Percentiles rank a stretch among this genome's conserved stretches.
Evolutionary conservation across 2,329 filamentous ascomycete species (phyloP).

Genomic region (Elsinoe australis): DNA sequence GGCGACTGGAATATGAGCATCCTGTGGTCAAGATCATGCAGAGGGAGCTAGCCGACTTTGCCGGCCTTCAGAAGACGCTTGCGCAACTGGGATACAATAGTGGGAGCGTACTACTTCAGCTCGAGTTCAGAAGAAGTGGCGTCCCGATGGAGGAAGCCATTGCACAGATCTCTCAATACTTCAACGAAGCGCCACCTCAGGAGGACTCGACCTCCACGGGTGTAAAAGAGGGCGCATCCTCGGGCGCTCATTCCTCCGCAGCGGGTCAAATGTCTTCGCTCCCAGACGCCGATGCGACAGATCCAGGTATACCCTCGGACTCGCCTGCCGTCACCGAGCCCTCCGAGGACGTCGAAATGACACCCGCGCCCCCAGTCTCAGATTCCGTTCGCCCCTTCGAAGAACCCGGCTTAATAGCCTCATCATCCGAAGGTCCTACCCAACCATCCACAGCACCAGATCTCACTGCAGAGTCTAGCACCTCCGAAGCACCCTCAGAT

Average conservation of each 20-base stretch:
- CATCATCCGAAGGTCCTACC: slow-evolving; percentile 23
- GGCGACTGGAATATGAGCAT: slow-evolving; percentile 79
- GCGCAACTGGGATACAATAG: slow-evolving; percentile 80
- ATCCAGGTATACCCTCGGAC: slow-evolving; percentile 22
- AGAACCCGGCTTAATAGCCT: slow-evolving; percentile 25
- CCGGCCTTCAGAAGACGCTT: slow-evolving; percentile 81
- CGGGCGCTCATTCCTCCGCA: slow-evolving; percentile 25
- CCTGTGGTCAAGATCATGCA: slow-evolving; percentile 80
- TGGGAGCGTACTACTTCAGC: slow-evolving; percentile 68
- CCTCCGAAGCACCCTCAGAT: slow-evolving; percentile 7
- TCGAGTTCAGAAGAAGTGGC: slow-evolving; percentile 69
- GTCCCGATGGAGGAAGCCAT: slow-evolving; percentile 79
- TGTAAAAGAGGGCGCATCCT: slow-evolving; percentile 25
- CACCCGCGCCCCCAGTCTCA: slow-evolving; percentile 23
- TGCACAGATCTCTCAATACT: slow-evolving; percentile 68
- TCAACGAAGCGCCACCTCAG: slow-evolving; percentile 41
- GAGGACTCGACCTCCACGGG: slow-evolving; percentile 22
- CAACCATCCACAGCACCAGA: slow-evolving; percentile 11
- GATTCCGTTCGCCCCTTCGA: slow-evolving; percentile 14
- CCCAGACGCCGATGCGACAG: slow-evolving; percentile 24
- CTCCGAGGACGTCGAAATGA: slow-evolving; percentile 24
- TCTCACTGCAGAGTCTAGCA: not conserved
- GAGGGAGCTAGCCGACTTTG: slow-evolving; percentile 66
- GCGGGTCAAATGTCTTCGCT: slow-evolving; percentile 21
- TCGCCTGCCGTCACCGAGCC: slow-evolving; percentile 24